A percentile compares a stretch with the other conserved stretches of the same genome.
Conservation (phyloP, 257 asterid genomes). For the Anisodus acutangulus region DNA sequence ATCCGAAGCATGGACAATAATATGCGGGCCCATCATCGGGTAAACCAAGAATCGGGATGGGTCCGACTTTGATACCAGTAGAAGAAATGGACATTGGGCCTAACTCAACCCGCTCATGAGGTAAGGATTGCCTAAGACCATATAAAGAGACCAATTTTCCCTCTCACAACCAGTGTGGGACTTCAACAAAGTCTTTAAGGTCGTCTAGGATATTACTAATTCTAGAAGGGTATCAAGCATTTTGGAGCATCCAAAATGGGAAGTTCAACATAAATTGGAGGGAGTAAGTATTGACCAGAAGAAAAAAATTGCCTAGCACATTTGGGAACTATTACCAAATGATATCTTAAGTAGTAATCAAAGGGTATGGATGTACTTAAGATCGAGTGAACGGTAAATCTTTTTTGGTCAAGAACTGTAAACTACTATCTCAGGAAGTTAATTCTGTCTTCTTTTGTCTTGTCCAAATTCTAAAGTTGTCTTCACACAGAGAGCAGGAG, state of each 20-base stretch:
- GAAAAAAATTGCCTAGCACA: not conserved
- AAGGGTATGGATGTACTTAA: not conserved
- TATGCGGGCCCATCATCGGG: not conserved
- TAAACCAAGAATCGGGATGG: not conserved
- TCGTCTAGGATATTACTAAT: not conserved
- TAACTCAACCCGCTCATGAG: not conserved
- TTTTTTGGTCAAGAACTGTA: not conserved
- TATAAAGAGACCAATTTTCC: not conserved
- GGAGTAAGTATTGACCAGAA: not conserved
- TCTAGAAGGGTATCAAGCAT: not conserved
- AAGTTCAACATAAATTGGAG: not conserved
- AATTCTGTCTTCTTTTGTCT: not conserved
- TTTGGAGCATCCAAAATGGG: not conserved
- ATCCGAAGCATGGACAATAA: not conserved
- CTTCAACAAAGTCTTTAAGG: not conserved
- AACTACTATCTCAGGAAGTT: not conserved
- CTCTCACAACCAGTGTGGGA: not conserved
- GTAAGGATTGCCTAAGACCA: not conserved
- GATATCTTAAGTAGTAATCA: not conserved
- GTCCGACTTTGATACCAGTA: not conserved
- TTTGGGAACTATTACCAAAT: not conserved
- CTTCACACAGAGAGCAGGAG: not conserved
- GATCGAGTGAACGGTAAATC: not conserved
- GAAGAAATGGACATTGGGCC: not conserved
- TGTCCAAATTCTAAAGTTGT: not conserved